Percentiles rank a stretch among this genome's conserved stretches.
phyloP scores from a whole-genome alignment of 805 yeast genomes.

The Teunomyces cretensis region DNA sequence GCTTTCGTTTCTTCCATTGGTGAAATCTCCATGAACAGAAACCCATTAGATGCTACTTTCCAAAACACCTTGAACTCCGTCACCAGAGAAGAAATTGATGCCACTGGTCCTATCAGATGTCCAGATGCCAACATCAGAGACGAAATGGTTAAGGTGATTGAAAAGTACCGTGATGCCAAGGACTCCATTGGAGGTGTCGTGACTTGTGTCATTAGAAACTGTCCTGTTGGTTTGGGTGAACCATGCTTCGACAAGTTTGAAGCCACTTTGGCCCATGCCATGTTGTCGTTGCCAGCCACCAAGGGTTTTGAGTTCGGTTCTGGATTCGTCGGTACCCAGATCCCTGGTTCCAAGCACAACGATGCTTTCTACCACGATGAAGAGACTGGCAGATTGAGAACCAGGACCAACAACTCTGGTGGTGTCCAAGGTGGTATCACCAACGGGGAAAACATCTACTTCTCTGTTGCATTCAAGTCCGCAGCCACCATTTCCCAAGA shows the following conservation, averaged over 20 bases:
- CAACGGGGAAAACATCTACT: constrained; percentile 93
- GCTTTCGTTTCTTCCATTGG: constrained; percentile 97
- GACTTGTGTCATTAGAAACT: constrained; percentile 92
- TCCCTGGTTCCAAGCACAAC: constrained; percentile 93
- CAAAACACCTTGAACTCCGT: constrained; percentile 66
- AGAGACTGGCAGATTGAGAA: constrained; percentile 65
- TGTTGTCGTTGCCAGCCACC: constrained; percentile 96
- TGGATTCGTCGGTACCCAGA: constrained; percentile 85
- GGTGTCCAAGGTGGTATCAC: constrained; percentile 98
- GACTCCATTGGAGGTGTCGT: constrained; percentile 98
- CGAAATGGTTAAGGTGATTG: constrained; percentile 83
- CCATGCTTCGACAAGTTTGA: constrained; percentile 97
- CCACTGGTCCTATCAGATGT: constrained; percentile 87
- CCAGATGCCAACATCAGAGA: constrained; percentile 74
- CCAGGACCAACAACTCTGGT: constrained; percentile 89
- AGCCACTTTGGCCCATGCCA: constrained; percentile 94
- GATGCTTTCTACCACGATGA: constrained; percentile 75
- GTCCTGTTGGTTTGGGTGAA: constrained; percentile 96
- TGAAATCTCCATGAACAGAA: constrained; percentile 69
- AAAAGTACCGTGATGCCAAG: constrained; percentile 76
- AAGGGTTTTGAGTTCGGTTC: constrained; percentile 98
- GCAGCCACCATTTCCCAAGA: constrained; percentile 97
- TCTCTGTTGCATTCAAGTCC: constrained; percentile 94
- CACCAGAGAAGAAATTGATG: constrained; percentile 87
- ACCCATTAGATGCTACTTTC: constrained; percentile 64